Evolutionary conservation across 768 basidiomycete genomes (phyloP), one percentile per base, ranked within the genome.

Genomic region (Fomitopsis serialis): DNA sequence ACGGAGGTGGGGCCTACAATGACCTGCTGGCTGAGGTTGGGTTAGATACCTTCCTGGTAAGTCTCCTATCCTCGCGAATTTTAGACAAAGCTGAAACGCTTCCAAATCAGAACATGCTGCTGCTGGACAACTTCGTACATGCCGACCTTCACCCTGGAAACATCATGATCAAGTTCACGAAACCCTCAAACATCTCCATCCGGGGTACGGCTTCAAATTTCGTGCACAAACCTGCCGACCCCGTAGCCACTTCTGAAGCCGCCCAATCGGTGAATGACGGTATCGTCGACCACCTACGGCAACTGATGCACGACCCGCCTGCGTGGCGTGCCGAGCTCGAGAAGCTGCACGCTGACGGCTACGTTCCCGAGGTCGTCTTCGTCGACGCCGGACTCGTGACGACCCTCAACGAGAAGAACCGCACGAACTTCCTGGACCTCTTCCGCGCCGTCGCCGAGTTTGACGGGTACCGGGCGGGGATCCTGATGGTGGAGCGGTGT

Each of bases 111-210:
- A 93, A 98, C 72, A 99, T 99, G 97, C 82, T 99, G 19, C 75
- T 99, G 1, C 75, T 99, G 43, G 97, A 99, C 70, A 98, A 99
- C 69, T 99, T 97, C 69, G 93, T 96, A 10, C 97, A 98, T 67
- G 78, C 89, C 3, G 91, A 92, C 65, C 79, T 92, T 21, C 91
- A 92, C 66, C 89, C 91, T 2, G 96, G 96, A 27, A 98, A 98
- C 67, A 95, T 98, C 70, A 90, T 97, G 86, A 83, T 99, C 74
- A 97, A 96, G 66, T 98, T 98, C 73, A 87, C 83, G 64, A 91
- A 89, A 66, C 92, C 92, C 0, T 81, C 87, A 9, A 87, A 91
- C 0, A 70, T 74, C 42, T 75, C 82, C 60, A 68, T 92, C 40
- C 70, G 74, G 57, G 82, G 68, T 69, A 53, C 47, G 58, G 61